Conservation (phyloP, 2,329 filamentous ascomycete species). For the Colletotrichum cordylinicola region DNA sequence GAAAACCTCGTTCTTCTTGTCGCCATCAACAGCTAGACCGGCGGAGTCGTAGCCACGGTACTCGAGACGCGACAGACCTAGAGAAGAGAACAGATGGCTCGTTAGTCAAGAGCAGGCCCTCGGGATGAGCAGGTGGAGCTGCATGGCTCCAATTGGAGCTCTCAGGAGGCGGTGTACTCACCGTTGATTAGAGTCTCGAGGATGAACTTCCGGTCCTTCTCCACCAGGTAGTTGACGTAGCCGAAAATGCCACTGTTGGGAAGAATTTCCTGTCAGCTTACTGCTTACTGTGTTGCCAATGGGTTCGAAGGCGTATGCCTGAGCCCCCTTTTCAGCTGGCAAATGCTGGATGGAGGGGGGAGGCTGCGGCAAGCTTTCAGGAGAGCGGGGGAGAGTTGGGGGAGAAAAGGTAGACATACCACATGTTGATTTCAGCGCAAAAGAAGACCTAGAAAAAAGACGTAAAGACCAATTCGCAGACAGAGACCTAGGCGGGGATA, state of each 20-base stretch:
- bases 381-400: constrained; percentile 1
- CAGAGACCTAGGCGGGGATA: background rate
- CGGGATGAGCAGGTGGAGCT: constrained; percentile 6
- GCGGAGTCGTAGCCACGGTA: constrained; percentile 99
- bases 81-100: constrained; percentile 20
- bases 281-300: constrained; percentile 22
- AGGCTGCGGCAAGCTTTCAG: constrained; percentile 9
- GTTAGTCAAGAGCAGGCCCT: constrained; percentile 31
- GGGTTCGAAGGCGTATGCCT: background rate
- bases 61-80: constrained; percentile 93
- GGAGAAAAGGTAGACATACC: constrained; percentile 25
- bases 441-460: constrained; percentile 8
- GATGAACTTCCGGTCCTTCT: constrained; percentile 97
- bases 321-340: background rate
- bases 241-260: constrained; percentile 85
- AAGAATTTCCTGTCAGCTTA: constrained; percentile 19
- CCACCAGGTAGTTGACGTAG: constrained; percentile 99
- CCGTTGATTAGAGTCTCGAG: constrained; percentile 96
- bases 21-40: constrained; percentile 92
- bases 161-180: constrained; percentile 50
- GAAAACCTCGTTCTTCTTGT: constrained; percentile 98
- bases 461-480: constrained; percentile 19
- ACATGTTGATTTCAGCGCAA: constrained; percentile 26
- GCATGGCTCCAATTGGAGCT: background rate
- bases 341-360: background rate